Base-by-base conservation (phyloP, 1,284 basidiomycete species). In the Leucoagaricus sp. region DNA sequence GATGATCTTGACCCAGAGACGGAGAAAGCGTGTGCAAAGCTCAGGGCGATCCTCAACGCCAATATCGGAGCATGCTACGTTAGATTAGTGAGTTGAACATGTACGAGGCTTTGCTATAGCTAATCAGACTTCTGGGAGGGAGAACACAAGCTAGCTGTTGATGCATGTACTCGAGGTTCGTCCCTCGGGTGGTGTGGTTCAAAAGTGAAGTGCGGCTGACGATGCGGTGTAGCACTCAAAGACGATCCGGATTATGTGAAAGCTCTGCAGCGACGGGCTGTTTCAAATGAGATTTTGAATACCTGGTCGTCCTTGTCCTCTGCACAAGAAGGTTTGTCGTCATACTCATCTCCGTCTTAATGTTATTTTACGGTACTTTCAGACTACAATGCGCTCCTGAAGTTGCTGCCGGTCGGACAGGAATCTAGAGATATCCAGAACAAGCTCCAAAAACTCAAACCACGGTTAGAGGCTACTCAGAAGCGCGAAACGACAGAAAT, bases 401-500 rank as follows among this genome's bases (percentile, higher is more conserved):
- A 79, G 8, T 69, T 94, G 12, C 74, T 92, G 0, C 60, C 82
- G 3, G 73, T 79, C 1, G 84, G 87, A 1, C 69, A 83, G 0
- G 81, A 89, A 54, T 63, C 69, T 9, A 65, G 71, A 0, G 77
- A 83, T 21, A 75, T 83, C 33, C 77, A 78, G 54, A 75, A 75
- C 17, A 75, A 81, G 5, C 74, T 93, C 12, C 68, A 68, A 1
- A 67, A 69, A 0, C 68, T 97, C 4, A 86, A 89, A 47, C 85
- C 85, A 33, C 83, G 87, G 4, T 72, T 89, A 21, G 86, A 89
- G 62, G 80, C 75, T 8, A 89, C 91, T 23, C 93, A 94, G 71
- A 90, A 95, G 69, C 80, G 77, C 62, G 96, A 99, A 72, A 96
- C 93, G 57, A 83, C 83, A 8, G 96, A 98, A 70, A 96, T 98